Evolutionary conservation across 495 filamentous ascomycete species (phyloP).

Genomic region (Podospora anserina): DNA sequence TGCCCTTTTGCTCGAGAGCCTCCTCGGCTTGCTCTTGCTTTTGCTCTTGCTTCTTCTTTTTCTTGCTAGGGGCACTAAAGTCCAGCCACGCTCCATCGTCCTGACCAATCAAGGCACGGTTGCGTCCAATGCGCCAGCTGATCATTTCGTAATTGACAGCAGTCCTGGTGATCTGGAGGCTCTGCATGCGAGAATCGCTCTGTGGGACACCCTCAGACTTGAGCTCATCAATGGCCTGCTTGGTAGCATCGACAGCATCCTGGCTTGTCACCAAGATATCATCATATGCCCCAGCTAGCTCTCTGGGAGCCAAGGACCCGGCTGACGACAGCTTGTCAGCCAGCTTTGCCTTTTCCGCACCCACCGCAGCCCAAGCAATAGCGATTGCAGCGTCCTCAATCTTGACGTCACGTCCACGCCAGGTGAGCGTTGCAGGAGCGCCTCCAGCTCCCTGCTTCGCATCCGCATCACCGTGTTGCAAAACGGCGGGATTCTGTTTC

Average conservation of each 20-base stretch:
- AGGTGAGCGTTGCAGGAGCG: slow-evolving; percentile 73
- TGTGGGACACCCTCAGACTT: slow-evolving; percentile 76
- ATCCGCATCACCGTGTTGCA: slow-evolving; percentile 61
- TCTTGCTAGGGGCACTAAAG: slow-evolving; percentile 38
- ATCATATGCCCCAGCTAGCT: slow-evolving; percentile 79
- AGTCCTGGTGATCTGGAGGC: slow-evolving; percentile 85
- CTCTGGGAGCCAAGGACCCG: slow-evolving; percentile 52
- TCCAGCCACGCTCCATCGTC: slow-evolving; percentile 68
- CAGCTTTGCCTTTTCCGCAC: slow-evolving; percentile 52
- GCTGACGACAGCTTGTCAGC: slow-evolving; percentile 62
- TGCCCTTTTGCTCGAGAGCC: slow-evolving; percentile 40
- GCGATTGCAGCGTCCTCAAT: slow-evolving; percentile 94
- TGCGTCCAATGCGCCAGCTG: slow-evolving; percentile 91
- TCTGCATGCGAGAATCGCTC: slow-evolving; percentile 85
- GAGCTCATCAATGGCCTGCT: slow-evolving; percentile 88
- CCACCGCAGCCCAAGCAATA: slow-evolving; percentile 57
- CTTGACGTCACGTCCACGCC: slow-evolving; percentile 82
- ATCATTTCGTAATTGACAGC: slow-evolving; percentile 90
- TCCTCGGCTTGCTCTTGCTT: slow-evolving; percentile 36
- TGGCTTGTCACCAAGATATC: slow-evolving; percentile 85
- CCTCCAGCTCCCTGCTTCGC: slow-evolving; percentile 56
- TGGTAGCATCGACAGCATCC: slow-evolving; percentile 90
- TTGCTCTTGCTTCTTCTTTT: slow-evolving; percentile 38
- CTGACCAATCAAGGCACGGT: slow-evolving; percentile 78
- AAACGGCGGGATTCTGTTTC: slow-evolving; percentile 65